phyloP scores from a whole-genome alignment of 1,284 basidiomycete species.

The Ganoderma multipileum region DNA sequence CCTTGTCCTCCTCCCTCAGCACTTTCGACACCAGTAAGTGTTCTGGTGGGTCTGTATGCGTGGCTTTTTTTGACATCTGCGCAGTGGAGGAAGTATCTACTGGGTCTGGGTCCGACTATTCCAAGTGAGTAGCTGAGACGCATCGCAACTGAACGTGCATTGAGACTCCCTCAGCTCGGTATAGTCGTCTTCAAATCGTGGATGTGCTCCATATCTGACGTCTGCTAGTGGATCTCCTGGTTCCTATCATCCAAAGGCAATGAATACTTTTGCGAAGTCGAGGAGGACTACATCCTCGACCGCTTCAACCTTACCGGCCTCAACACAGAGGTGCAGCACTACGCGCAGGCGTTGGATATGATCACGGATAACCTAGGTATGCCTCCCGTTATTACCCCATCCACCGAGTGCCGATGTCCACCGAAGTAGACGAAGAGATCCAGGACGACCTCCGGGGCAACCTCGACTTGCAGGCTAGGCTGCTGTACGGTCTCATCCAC shows the following conservation, averaged over 20 bases:
- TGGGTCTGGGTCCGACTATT: constrained; percentile 89
- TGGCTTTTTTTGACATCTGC: background rate
- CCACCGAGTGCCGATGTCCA: background rate
- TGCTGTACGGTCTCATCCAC: constrained; percentile 96
- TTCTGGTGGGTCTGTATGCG: no score
- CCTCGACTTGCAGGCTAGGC: constrained; percentile 90
- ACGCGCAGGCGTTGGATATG: constrained; percentile 91
- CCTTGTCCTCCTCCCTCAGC: constrained; percentile 1
- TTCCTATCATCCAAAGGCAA: constrained; percentile 96
- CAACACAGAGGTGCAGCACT: constrained; percentile 96
- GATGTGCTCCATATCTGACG: background rate
- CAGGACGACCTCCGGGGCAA: constrained; percentile 79
- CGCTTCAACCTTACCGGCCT: constrained; percentile 98
- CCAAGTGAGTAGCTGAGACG: constrained; percentile 63
- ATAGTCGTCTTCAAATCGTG: constrained; percentile 20
- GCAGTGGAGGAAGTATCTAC: constrained; percentile 87
- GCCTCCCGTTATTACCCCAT: constrained; percentile 35
- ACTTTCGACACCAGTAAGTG: background rate
- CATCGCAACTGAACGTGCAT: constrained; percentile 17
- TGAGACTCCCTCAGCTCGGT: constrained; percentile 44
- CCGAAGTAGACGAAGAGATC: constrained; percentile 72
- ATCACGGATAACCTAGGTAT: constrained; percentile 93
- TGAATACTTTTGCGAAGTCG: constrained; percentile 99
- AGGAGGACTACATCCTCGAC: constrained; percentile 99
- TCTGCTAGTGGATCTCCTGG: constrained; percentile 92